These are phyloP conservation scores for Hyphopichia wangnamkhiaoensis DNA, from an alignment of 1,139 yeast species.

Conservation along the genomic window DNA sequence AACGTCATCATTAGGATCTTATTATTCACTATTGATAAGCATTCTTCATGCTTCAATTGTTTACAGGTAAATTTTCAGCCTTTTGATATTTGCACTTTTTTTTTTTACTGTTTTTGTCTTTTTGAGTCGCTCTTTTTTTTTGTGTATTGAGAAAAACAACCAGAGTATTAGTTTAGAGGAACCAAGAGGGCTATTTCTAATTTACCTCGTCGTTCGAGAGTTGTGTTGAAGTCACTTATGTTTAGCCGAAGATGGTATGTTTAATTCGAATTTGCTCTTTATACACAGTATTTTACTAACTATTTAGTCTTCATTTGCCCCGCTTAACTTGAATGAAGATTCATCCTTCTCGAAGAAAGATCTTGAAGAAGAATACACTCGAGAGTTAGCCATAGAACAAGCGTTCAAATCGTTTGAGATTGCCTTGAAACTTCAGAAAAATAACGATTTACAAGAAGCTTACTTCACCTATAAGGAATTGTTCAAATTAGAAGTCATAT, in stretches of 20 bases:
- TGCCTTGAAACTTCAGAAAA: constrained; percentile 65
- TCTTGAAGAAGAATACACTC: constrained; percentile 81
- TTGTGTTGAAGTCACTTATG: background rate
- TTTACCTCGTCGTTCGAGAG: too few species aligned
- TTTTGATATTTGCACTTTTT: too few species aligned
- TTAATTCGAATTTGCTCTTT: background rate
- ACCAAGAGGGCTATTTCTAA: too few species aligned
- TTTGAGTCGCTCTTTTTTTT: too few species aligned
- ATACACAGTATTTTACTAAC: constrained; percentile 6
- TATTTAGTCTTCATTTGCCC: constrained; percentile 67
- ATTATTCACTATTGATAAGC: too few species aligned
- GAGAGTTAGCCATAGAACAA: constrained; percentile 86
- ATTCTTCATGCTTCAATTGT: too few species aligned
- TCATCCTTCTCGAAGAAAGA: constrained; percentile 50
- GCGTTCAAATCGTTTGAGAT: constrained; percentile 75
- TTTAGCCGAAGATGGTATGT: background rate
- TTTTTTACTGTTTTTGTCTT: too few species aligned
- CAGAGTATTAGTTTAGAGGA: too few species aligned
- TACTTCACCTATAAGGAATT: constrained; percentile 58
- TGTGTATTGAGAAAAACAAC: too few species aligned
- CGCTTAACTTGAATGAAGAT: constrained; percentile 77
- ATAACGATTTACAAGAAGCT: constrained; percentile 50
- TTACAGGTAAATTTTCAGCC: too few species aligned
- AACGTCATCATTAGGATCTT: too few species aligned
- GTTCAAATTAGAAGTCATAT: constrained; percentile 67